Evolutionary conservation across 2,329 filamentous ascomycete species (phyloP), one percentile per base, ranked within the genome.

Genomic region (Onygenales sp.): DNA sequence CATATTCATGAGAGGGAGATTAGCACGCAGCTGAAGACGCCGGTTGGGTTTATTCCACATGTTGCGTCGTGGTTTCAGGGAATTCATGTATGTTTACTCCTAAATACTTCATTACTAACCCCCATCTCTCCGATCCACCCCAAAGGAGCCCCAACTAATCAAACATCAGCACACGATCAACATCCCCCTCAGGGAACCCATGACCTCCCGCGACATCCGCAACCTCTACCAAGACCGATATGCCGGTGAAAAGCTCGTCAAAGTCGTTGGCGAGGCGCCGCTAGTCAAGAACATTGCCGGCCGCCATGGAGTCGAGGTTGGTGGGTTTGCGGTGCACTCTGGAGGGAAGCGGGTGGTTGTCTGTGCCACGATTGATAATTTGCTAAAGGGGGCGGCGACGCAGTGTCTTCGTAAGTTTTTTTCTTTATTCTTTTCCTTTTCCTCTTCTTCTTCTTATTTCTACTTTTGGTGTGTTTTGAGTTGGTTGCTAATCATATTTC

Each of bases 41-140:
- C 81, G 14, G 84, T 95, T 9, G 87, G 85, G 5, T 98, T 98
- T 68, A 86, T 93, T 54, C 93, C 93, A 6, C 93, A 97, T 69
- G 91, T 95, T 27, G 89, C 90, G n/a, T 83, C 86, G 11, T 97
- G 90, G 92, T 97, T 97, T 81, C 86, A 94, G 66, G 92, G 92
- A 59, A 97, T 97, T 62, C 84, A 89, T 67, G 76, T 78, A 73
- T 69, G 68, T 64, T 46, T 14, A 27, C 31, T 1, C 3, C 7
- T 21, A 10, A 13, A 33, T 13, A 13, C 33, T 7, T n/a, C 10
- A 32, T 49, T 7, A 39, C n/a, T 31, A 17, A 2, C 17, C 17
- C 10, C 17, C 44, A 21, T 11, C n/a, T 13, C 32, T 9, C 6
- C 14, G 2, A 21, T 27, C 43, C 55, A 55, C 43, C n/a, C 56